Evolutionary conservation across 306 rosid species (phyloP).

Genomic region (Myrica gale): DNA sequence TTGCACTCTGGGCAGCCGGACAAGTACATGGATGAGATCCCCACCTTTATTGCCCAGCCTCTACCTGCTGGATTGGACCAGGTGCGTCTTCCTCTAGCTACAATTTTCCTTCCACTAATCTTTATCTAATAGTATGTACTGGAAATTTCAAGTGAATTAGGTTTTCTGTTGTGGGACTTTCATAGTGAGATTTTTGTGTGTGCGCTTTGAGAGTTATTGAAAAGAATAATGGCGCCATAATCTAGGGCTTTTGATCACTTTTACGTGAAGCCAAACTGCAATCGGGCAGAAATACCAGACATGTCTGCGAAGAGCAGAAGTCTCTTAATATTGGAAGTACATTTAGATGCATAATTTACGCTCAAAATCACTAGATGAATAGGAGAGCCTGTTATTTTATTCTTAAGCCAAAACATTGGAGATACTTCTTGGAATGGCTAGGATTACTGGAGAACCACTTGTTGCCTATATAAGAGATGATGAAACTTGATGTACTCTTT

Average conservation of each 20-base stretch:
- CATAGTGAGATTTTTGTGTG: background rate
- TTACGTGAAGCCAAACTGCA: background rate
- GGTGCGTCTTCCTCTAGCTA: conserved; percentile 33
- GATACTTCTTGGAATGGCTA: background rate
- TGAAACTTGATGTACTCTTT: background rate
- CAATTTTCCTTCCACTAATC: background rate
- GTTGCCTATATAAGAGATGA: background rate
- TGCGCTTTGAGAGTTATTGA: background rate
- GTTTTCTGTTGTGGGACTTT: background rate
- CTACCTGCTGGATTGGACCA: conserved; percentile 91
- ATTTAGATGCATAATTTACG: background rate
- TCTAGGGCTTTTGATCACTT: background rate
- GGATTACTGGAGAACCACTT: background rate
- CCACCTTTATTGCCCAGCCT: conserved; percentile 97
- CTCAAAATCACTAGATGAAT: background rate
- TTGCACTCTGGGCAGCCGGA: conserved; percentile 89
- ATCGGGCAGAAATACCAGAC: background rate
- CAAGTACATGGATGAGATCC: conserved; percentile 81
- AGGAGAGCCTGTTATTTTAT: background rate
- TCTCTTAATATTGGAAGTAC: background rate
- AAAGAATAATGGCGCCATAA: background rate
- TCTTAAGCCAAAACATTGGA: background rate
- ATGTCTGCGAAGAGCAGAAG: background rate
- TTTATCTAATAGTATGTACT: background rate
- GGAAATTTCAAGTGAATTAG: background rate